Conservation (phyloP, 2,329 filamentous ascomycete genomes). For the Cladosporium oxysporum region DNA sequence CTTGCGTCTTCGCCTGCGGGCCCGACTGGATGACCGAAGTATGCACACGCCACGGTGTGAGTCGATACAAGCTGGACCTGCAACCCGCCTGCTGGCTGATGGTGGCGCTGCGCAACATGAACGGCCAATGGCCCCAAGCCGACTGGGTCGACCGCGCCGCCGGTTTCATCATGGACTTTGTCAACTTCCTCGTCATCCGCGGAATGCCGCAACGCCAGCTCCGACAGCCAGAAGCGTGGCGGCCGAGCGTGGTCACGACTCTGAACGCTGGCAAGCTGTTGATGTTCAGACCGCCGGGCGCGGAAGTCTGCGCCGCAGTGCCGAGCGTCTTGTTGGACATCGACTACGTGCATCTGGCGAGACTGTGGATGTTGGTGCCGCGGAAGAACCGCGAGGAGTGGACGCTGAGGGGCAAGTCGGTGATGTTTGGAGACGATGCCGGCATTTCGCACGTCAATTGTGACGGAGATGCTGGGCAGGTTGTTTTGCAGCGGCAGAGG, state of each 20-base stretch:
- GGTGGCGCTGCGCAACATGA: constrained; percentile 41
- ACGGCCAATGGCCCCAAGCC: constrained; percentile 32
- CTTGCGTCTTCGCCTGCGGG: constrained; percentile 44
- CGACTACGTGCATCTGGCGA: constrained; percentile 37
- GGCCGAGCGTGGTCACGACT: constrained; percentile 32
- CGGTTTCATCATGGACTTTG: constrained; percentile 39
- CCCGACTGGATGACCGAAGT: constrained; percentile 43
- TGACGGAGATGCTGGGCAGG: constrained; percentile 26
- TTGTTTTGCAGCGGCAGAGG: constrained; percentile 22
- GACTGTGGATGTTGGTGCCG: constrained; percentile 43
- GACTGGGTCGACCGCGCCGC: constrained; percentile 34
- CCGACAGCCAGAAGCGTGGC: constrained; percentile 32
- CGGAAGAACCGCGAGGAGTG: constrained; percentile 36
- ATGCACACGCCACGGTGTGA: constrained; percentile 35
- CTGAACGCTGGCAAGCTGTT: constrained; percentile 31
- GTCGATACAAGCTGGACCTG: constrained; percentile 36
- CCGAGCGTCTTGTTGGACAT: constrained; percentile 33
- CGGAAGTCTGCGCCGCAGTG: constrained; percentile 29
- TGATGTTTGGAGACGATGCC: constrained; percentile 43
- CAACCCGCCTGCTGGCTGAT: constrained; percentile 36
- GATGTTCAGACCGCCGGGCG: constrained; percentile 33
- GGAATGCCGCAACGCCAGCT: constrained; percentile 37
- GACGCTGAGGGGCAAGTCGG: constrained; percentile 43
- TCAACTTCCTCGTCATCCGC: constrained; percentile 38
- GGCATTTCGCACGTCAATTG: constrained; percentile 30